Percentiles rank a stretch among this genome's conserved stretches.
Conservation (phyloP, 768 basidiomycete species). For the Hericium alpestre region DNA sequence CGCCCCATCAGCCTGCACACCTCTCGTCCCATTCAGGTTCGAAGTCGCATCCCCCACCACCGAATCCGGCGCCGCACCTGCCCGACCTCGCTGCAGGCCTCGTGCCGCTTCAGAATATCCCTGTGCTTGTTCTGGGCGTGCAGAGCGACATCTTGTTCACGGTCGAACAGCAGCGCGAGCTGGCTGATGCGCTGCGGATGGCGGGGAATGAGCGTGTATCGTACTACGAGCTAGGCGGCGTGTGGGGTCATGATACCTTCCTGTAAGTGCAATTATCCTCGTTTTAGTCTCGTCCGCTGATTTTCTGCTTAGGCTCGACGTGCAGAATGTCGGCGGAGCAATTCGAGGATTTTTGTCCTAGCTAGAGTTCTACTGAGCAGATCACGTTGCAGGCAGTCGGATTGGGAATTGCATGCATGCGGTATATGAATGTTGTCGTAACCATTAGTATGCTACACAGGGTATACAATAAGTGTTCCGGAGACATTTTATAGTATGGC, state of each 20-base stretch:
- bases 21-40: background rate
- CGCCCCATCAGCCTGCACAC: constrained; percentile 24
- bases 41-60: constrained; percentile 47
- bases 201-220: constrained; percentile 82
- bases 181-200: constrained; percentile 84
- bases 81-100: constrained; percentile 72
- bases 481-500: background rate
- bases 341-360: constrained; percentile 79
- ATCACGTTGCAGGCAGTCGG: background rate
- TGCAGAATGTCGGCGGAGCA: constrained; percentile 83
- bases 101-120: constrained; percentile 60
- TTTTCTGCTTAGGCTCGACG: constrained; percentile 39
- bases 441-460: background rate
- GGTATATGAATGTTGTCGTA: background rate
- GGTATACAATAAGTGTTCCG: background rate
- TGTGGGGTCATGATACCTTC: constrained; percentile 99
- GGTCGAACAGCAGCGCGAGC: constrained; percentile 92
- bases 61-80: constrained; percentile 66
- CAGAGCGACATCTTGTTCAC: constrained; percentile 97
- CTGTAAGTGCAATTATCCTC: constrained; percentile 26
- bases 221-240: constrained; percentile 95
- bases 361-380: background rate
- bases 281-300: background rate
- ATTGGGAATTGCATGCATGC: too few species aligned
- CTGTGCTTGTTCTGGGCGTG: constrained; percentile 82